phyloP scores from a whole-genome alignment of 495 filamentous ascomycete genomes.

The Xylaria longipes region DNA sequence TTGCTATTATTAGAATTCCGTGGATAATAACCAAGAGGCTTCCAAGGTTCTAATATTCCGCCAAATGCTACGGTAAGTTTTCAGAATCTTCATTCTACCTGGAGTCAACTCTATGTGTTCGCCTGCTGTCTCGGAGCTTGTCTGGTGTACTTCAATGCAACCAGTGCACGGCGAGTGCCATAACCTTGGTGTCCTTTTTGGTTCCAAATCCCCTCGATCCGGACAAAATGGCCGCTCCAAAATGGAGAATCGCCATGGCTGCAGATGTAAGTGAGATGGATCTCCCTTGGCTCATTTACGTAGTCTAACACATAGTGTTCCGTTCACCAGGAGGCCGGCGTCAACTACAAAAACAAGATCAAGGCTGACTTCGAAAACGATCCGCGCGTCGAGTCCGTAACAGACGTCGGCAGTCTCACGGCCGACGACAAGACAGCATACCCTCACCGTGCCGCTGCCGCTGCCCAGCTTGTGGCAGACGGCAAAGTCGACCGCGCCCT shows the following conservation, averaged over 20 bases:
- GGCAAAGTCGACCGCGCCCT: constrained; percentile 80
- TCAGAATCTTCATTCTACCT: neutral
- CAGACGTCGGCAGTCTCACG: constrained; percentile 65
- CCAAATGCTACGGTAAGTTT: neutral
- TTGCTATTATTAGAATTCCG: constrained; percentile 1
- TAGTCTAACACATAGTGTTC: constrained; percentile 21
- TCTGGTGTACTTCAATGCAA: neutral
- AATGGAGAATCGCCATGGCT: constrained; percentile 56
- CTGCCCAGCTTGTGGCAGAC: constrained; percentile 67
- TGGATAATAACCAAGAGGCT: neutral
- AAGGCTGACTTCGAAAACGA: constrained; percentile 71
- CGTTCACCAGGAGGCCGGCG: constrained; percentile 69
- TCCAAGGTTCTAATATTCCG: neutral
- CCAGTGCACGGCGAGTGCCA: neutral
- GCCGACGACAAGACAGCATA: constrained; percentile 80
- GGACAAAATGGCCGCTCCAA: constrained; percentile 45
- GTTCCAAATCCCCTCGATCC: neutral
- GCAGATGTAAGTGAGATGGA: constrained; percentile 47
- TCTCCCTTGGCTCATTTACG: neutral
- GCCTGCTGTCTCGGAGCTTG: neutral
- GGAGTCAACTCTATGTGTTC: neutral
- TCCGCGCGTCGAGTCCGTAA: constrained; percentile 69
- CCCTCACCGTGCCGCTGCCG: constrained; percentile 77
- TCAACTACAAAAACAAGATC: constrained; percentile 80
- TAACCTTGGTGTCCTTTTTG: neutral